These are phyloP conservation scores for Calonectria henricotiae DNA, from an alignment of 2,329 filamentous ascomycete genomes.

Conservation along the genomic window DNA sequence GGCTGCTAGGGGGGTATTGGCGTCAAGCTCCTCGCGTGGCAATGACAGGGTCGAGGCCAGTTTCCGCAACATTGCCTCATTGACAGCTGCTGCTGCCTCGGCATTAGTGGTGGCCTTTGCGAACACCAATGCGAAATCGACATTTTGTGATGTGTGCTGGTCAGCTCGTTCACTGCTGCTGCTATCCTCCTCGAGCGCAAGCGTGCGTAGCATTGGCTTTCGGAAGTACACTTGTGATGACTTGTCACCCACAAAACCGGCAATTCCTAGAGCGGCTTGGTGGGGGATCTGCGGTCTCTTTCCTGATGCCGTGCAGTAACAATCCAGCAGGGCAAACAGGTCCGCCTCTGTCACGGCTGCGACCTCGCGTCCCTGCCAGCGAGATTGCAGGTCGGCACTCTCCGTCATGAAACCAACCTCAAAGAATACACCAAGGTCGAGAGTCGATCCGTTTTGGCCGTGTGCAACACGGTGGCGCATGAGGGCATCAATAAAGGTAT, in stretches of 20 bases:
- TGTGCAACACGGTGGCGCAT: neutral
- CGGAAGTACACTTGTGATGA: constrained; percentile 11
- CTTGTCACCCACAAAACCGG: constrained; percentile 14
- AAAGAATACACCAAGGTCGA: constrained; percentile 7
- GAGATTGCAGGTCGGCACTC: constrained; percentile 6
- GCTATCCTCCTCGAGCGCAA: neutral
- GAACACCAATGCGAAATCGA: neutral
- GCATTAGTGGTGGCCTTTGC: neutral
- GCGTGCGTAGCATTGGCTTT: constrained; percentile 6
- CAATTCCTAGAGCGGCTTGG: constrained; percentile 10
- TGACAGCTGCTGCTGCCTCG: constrained; percentile 6
- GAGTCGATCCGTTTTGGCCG: constrained; percentile 4
- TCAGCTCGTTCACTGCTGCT: neutral
- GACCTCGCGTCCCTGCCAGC: constrained; percentile 13
- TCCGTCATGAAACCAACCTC: constrained; percentile 14
- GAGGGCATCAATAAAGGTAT: constrained; percentile 12
- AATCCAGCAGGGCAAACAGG: constrained; percentile 12
- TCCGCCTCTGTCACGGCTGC: constrained; percentile 5
- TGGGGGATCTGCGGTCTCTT: neutral
- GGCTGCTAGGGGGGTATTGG: constrained; percentile 41
- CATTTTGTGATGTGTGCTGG: constrained; percentile 1
- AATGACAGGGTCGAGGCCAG: constrained; percentile 9
- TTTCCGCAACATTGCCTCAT: constrained; percentile 4
- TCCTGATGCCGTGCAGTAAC: constrained; percentile 1
- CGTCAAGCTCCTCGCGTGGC: constrained; percentile 44